Conservation (phyloP, 2,329 filamentous ascomycete species). For the Sarocladium strictum region DNA sequence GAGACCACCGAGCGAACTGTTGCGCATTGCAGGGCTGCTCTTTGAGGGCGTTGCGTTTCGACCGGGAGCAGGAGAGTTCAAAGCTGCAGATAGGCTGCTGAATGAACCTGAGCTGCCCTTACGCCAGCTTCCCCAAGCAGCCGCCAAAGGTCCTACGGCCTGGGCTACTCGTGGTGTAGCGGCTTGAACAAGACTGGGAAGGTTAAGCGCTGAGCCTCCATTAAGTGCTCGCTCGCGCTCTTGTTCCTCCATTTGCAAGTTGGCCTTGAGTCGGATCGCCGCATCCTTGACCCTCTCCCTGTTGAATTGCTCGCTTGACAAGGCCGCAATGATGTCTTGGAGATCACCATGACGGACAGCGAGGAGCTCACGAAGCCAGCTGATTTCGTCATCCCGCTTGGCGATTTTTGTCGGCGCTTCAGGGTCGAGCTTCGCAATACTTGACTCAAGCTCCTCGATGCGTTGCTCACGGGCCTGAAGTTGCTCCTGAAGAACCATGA, state of each 20-base stretch:
- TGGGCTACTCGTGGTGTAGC: conserved; percentile 79
- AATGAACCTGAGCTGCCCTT: conserved; percentile 54
- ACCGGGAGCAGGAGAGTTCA: conserved; percentile 35
- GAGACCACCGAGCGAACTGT: conserved; percentile 66
- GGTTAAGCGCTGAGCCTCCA: conserved; percentile 57
- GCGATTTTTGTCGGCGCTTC: conserved; percentile 77
- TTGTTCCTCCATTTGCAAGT: conserved; percentile 96
- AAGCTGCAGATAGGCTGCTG: conserved; percentile 40
- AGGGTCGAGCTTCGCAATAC: conserved; percentile 62
- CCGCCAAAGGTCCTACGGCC: conserved; percentile 69
- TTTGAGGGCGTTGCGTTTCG: conserved; percentile 55
- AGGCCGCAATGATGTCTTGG: conserved; percentile 78
- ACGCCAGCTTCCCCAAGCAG: conserved; percentile 96
- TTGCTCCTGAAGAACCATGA: conserved; percentile 94
- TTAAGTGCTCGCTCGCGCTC: conserved; percentile 82
- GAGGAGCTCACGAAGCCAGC: conserved; percentile 88
- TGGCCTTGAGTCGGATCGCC: conserved; percentile 86
- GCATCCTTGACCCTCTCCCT: conserved; percentile 78
- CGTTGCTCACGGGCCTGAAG: conserved; percentile 86
- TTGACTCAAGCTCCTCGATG: conserved; percentile 80
- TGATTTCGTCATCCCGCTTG: conserved; percentile 90
- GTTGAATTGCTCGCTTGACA: conserved; percentile 72
- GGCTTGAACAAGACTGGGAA: conserved; percentile 74
- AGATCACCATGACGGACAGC: conserved; percentile 87
- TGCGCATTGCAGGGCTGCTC: conserved; percentile 45